These are phyloP conservation scores for Pterocarpus macrocarpus DNA, from an alignment of 306 rosid species.

Conservation along the genomic window DNA sequence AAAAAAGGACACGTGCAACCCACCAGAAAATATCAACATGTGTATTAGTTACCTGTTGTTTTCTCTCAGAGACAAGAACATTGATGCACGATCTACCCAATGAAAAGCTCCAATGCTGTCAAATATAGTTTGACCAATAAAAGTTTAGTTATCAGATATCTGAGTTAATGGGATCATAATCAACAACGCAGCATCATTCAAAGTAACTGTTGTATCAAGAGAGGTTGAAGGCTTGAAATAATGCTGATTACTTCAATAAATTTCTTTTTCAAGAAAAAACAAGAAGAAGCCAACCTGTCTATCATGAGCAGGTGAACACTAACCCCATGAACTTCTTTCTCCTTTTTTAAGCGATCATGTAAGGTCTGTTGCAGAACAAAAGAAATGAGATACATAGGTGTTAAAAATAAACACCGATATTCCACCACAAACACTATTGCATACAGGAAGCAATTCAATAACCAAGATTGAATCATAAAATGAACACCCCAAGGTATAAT, in stretches of 20 bases:
- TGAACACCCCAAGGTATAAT: neutral
- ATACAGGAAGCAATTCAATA: slow-evolving; percentile 4
- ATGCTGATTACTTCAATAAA: neutral
- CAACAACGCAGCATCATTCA: slow-evolving; percentile 12
- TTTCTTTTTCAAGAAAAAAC: neutral
- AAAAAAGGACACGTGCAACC: slow-evolving; percentile 23
- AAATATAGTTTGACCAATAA: slow-evolving; percentile 40
- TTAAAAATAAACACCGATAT: neutral
- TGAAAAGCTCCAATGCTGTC: slow-evolving; percentile 93
- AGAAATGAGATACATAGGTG: neutral
- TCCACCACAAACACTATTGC: slow-evolving; percentile 1
- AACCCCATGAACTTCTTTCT: slow-evolving; percentile 62
- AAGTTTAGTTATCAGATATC: slow-evolving; percentile 39
- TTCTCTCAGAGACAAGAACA: slow-evolving; percentile 62
- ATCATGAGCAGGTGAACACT: slow-evolving; percentile 74
- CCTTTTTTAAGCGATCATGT: slow-evolving; percentile 67
- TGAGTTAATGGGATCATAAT: neutral
- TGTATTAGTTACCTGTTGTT: slow-evolving; percentile 60
- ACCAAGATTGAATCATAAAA: neutral
- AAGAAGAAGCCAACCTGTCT: slow-evolving; percentile 70
- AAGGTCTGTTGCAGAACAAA: slow-evolving; percentile 61
- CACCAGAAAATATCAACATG: slow-evolving; percentile 32
- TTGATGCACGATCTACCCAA: slow-evolving; percentile 88
- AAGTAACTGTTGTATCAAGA: slow-evolving; percentile 33
- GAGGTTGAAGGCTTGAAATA: slow-evolving; percentile 14